phyloP scores from a whole-genome alignment of 2,329 filamentous ascomycete genomes.

The Decorospora gaudefroyi region DNA sequence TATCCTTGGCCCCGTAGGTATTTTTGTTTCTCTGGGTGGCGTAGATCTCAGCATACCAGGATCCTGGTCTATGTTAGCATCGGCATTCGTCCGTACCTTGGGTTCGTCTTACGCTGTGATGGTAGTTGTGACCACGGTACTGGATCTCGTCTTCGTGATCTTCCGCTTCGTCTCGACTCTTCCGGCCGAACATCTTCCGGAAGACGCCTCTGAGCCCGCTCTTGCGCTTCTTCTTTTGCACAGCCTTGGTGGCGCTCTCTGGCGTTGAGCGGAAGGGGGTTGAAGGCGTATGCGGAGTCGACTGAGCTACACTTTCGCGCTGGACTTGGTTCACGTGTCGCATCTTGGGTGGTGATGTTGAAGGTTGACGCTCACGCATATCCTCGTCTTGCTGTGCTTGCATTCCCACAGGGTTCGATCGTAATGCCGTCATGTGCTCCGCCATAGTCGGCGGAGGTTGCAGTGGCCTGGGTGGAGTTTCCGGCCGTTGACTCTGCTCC shows the following conservation, averaged over 20 bases:
- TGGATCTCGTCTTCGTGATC: conserved; percentile 28
- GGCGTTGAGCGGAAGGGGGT: conserved; percentile 39
- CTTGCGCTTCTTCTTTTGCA: conserved; percentile 44
- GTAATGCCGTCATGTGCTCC: conserved; percentile 15
- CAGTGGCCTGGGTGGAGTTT: conserved; percentile 20
- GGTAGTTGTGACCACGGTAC: conserved; percentile 40
- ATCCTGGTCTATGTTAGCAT: conserved; percentile 30
- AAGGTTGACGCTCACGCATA: conserved; percentile 9
- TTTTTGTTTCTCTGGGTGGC: conserved; percentile 28
- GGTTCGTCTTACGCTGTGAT: conserved; percentile 39
- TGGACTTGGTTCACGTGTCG: conserved; percentile 33
- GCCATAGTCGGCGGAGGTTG: conserved; percentile 20
- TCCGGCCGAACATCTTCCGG: conserved; percentile 47
- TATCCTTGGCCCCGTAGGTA: conserved; percentile 34
- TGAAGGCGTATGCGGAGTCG: conserved; percentile 29
- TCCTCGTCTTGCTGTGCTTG: conserved; percentile 14
- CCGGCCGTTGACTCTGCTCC: conserved; percentile 17
- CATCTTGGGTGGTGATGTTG: conserved; percentile 27
- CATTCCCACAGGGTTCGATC: conserved; percentile 18
- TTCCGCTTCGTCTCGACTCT: conserved; percentile 32
- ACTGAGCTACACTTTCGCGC: conserved; percentile 32
- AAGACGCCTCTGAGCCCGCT: conserved; percentile 46
- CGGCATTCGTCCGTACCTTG: background rate
- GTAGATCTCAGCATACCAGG: conserved; percentile 35
- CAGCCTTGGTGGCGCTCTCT: conserved; percentile 33